Evolutionary conservation across 441 rosid genomes (phyloP).

Genomic region (Lagerstroemia fauriei): DNA sequence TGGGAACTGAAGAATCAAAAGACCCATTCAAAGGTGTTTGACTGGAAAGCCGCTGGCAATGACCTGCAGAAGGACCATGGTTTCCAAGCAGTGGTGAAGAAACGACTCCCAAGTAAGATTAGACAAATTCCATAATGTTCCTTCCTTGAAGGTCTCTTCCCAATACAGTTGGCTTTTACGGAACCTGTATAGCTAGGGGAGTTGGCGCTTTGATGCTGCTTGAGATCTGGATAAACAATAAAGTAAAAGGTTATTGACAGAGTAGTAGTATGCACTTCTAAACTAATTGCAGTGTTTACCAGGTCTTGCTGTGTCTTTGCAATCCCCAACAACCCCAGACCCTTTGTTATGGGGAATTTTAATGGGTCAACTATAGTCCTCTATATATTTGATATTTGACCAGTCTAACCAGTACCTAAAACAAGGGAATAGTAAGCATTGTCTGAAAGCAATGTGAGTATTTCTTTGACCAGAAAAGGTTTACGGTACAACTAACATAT

Average conservation of each 20-base stretch:
- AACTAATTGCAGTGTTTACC: not conserved
- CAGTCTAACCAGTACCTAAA: too few relatives aligned
- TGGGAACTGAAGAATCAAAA: slow-evolving; percentile 66
- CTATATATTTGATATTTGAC: too few relatives aligned
- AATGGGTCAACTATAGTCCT: not conserved
- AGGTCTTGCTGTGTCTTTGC: not conserved
- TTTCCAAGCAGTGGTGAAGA: slow-evolving; percentile 52
- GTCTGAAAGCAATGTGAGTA: not conserved
- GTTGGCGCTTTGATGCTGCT: slow-evolving; percentile 84
- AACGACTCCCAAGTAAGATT: slow-evolving; percentile 69
- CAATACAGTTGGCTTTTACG: slow-evolving; percentile 55
- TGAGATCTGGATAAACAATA: slow-evolving; percentile 79
- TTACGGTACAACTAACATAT: not conserved
- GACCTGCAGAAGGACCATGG: slow-evolving; percentile 68
- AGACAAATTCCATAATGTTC: slow-evolving; percentile 74
- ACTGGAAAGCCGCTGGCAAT: slow-evolving; percentile 66
- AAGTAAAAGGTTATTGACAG: slow-evolving; percentile 55
- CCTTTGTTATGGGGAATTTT: not conserved
- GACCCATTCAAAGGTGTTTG: slow-evolving; percentile 82
- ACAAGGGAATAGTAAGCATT: not conserved
- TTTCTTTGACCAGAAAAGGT: not conserved
- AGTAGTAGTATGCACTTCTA: not conserved
- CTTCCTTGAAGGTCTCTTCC: slow-evolving; percentile 65
- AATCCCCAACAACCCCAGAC: not conserved
- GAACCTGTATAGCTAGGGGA: slow-evolving; percentile 73